Conservation (phyloP, 78 protist genomes). For the Mantamonas sphyraenae region DNA sequence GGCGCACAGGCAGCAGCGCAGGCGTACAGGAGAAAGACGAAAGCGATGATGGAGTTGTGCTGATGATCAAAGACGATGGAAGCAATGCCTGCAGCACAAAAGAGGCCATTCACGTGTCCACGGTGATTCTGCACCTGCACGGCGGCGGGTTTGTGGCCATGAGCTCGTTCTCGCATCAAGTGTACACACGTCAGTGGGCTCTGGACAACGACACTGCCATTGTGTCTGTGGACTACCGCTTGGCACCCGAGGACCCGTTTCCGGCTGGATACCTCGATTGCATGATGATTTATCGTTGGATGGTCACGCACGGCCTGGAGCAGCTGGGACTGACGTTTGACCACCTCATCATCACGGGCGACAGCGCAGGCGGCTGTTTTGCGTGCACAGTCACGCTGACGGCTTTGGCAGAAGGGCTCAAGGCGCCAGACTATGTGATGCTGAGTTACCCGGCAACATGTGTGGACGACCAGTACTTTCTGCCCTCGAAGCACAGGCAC, state of each 20-base stretch:
- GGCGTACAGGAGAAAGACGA: too few relatives aligned
- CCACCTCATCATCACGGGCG: conserved; percentile 18
- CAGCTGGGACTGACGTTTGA: conserved; percentile 1
- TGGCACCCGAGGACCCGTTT: conserved; percentile 41
- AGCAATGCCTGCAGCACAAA: too few relatives aligned
- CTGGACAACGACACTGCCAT: background rate
- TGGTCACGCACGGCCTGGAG: background rate
- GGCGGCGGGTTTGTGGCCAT: conserved; percentile 52
- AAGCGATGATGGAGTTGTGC: too few relatives aligned
- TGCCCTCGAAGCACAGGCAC: too few relatives aligned
- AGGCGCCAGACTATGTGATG: conserved; percentile 1
- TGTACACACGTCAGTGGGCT: conserved; percentile 28
- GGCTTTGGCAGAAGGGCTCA: conserved; percentile 7
- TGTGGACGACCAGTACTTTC: too few relatives aligned
- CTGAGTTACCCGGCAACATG: conserved; percentile 4
- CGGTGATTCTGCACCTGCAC: conserved; percentile 29
- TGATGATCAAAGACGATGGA: too few relatives aligned
- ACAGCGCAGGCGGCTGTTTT: conserved; percentile 48
- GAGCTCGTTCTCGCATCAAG: conserved; percentile 15
- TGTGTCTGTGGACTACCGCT: conserved; percentile 36
- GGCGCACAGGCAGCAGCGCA: too few relatives aligned
- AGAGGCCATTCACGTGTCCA: too few relatives aligned
- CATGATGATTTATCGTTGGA: conserved; percentile 39
- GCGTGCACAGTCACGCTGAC: conserved; percentile 7
- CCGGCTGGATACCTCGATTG: conserved; percentile 33